These are phyloP conservation scores for Purshia tridentata DNA, from an alignment of 306 rosid genomes.

Conservation along the genomic window DNA sequence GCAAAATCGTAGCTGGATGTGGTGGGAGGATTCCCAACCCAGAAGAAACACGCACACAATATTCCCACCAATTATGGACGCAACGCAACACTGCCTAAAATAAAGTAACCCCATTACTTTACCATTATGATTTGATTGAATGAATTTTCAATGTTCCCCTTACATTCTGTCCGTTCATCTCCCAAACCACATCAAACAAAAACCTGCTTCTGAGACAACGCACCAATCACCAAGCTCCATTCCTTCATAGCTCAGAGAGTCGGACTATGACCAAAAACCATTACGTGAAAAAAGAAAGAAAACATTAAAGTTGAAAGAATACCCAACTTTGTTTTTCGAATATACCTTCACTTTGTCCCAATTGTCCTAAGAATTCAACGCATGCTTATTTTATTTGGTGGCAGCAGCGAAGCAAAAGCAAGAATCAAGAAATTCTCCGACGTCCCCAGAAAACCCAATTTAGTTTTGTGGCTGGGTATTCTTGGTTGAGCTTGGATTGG, in stretches of 20 bases:
- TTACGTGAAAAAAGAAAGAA: not conserved
- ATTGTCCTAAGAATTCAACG: not conserved
- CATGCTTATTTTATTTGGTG: not conserved
- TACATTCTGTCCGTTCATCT: constrained; percentile 7
- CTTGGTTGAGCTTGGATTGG: not conserved
- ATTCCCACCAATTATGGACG: constrained; percentile 1
- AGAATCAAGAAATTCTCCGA: not conserved
- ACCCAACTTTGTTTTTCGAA: constrained; percentile 1
- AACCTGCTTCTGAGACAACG: not conserved
- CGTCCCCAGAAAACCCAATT: not conserved
- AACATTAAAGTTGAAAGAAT: not conserved
- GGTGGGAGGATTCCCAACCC: not conserved
- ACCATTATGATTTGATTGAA: constrained; percentile 1
- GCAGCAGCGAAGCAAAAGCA: not conserved
- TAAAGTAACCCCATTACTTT: not conserved
- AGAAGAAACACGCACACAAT: not conserved
- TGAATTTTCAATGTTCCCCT: not conserved
- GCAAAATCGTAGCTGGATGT: constrained; percentile 5
- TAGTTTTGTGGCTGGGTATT: not conserved
- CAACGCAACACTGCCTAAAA: not conserved
- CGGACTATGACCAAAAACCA: not conserved
- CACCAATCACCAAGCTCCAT: not conserved
- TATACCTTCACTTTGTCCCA: constrained; percentile 1
- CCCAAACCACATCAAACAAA: constrained; percentile 8
- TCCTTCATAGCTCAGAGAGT: not conserved